phyloP scores from a whole-genome alignment of 805 yeast species.

The Nakazawaea siamensis region DNA sequence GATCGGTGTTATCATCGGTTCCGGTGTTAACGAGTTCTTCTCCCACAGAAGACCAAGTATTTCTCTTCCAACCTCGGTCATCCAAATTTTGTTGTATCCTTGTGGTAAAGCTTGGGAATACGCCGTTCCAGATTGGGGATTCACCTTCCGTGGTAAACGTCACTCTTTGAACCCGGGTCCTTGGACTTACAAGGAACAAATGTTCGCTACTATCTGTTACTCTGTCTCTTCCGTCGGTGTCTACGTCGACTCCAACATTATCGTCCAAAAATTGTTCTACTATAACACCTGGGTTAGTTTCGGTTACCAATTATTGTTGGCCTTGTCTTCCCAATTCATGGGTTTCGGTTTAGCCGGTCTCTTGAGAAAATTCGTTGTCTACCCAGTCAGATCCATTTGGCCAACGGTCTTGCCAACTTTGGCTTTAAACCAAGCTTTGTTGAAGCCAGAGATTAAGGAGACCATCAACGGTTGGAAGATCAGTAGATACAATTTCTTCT shows the following conservation, averaged over 20 bases:
- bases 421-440: conserved; percentile 39
- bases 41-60: conserved; percentile 46
- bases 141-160: conserved; percentile 29
- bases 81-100: conserved; percentile 38
- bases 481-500: conserved; percentile 25
- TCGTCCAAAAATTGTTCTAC: conserved; percentile 24
- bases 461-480: conserved; percentile 25
- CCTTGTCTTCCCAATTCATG: conserved; percentile 48
- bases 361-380: conserved; percentile 48
- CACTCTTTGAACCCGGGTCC: conserved; percentile 52
- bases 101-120: conserved; percentile 29
- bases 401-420: conserved; percentile 40
- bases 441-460: conserved; percentile 26
- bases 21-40: conserved; percentile 50
- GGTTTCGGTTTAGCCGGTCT: conserved; percentile 66
- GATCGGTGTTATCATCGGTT: conserved; percentile 43
- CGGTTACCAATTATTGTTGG: conserved; percentile 45
- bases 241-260: conserved; percentile 27
- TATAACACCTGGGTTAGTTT: conserved; percentile 29
- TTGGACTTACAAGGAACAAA: conserved; percentile 58
- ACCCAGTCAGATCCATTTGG: conserved; percentile 47
- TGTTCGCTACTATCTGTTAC: conserved; percentile 44
- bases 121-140: conserved; percentile 30
- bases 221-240: conserved; percentile 24
- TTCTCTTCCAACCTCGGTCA: conserved; percentile 31